Evolutionary conservation across 2,329 filamentous ascomycete genomes (phyloP), one percentile per base, ranked within the genome.

Genomic region (Cladorrhinum sp.): DNA sequence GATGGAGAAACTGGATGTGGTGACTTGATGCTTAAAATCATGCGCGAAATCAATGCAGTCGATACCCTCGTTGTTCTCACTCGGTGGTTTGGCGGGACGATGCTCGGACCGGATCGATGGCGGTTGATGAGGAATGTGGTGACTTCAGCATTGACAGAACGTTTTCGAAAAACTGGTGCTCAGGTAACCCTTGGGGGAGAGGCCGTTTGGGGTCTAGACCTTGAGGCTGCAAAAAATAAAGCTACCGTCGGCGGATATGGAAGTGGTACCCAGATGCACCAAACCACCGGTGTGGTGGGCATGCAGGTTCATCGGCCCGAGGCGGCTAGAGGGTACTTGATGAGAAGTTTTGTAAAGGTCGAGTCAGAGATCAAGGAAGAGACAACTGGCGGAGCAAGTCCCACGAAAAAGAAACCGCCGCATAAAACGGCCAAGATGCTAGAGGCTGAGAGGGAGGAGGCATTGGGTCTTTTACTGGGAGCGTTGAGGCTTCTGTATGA

Each of bases 251-350:
- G 63, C 18, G 60, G 65, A 53, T 49, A 66, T 62, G 54, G 68
- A 58, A 61, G 71, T 74, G 16, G 67, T 52, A 55, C 68, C 59
- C 24, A 63, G 55, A 27, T 64, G 59, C 51, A 60, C 4, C 68
- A 70, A 48, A 69, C 70, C 36, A 75, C 73, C 0, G 68, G 71
- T 1, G 74, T 77, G 5, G 71, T 78, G 3, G 82, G 84, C 1
- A 84, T 95, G 74, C 87, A 90, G 1, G 89, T 93, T 23, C 87
- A 92, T 68, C 85, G 85, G 18, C 87, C 92, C 1, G 87, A 93
- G 68, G 82, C 82, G 4, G 90, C 91, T 10, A 77, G 80, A 56
- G 76, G 77, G 53, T 87, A 86, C 67, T 76, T 86, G 29, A 70
- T 85, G 18, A 82, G 78, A 65, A 83, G 81, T 59, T 92, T 92